phyloP scores from a whole-genome alignment of 2,329 filamentous ascomycete species.

The Byssochlamys sp. region DNA sequence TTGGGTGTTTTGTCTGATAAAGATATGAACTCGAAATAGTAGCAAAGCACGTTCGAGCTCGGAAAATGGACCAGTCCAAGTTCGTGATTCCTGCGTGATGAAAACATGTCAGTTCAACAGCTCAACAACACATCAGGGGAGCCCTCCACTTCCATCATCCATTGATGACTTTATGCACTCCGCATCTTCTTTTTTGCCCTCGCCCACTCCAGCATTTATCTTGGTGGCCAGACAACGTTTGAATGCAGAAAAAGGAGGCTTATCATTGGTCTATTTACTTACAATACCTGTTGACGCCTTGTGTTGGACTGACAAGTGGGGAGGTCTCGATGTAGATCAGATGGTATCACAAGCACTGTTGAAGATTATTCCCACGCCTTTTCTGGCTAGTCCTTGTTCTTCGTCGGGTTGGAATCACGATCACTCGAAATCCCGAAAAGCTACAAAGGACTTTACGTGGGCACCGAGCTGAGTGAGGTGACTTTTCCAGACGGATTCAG shows the following conservation, averaged over 20 bases:
- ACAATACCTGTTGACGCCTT: background rate
- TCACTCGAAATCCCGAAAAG: background rate
- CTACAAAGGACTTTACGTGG: background rate
- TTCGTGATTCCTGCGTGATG: background rate
- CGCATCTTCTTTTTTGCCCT: background rate
- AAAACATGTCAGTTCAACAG: background rate
- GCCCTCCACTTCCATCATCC: background rate
- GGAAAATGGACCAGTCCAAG: background rate
- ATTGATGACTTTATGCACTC: background rate
- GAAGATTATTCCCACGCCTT: background rate
- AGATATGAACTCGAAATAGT: conserved; percentile 9
- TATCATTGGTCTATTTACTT: background rate
- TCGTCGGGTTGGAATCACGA: conserved; percentile 6
- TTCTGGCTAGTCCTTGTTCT: conserved; percentile 5
- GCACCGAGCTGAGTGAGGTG: background rate
- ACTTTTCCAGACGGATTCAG: background rate
- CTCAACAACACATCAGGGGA: background rate
- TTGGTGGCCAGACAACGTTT: background rate
- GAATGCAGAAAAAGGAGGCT: background rate
- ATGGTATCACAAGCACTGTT: background rate
- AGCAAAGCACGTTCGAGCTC: background rate
- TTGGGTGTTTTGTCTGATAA: conserved; percentile 5
- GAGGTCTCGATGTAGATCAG: too few species aligned
- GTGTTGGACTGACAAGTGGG: background rate
- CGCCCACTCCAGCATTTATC: background rate